Evolutionary conservation across 2,329 filamentous ascomycete species (phyloP).

Genomic region (Trichoderma aggressivum): DNA sequence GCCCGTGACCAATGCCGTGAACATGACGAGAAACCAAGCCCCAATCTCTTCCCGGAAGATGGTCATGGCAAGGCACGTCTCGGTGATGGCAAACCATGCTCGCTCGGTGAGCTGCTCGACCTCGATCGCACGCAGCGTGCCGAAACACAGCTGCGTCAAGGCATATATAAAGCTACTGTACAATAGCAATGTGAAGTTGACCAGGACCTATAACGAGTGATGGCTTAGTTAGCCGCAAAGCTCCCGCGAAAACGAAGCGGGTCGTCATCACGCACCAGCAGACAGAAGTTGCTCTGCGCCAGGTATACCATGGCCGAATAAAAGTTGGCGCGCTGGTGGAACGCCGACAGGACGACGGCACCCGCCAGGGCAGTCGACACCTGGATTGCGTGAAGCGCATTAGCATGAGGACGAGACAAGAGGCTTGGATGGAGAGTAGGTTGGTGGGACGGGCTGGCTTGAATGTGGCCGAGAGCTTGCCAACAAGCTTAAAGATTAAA

Average conservation of each 20-base stretch:
- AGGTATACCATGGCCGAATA: constrained; percentile 97
- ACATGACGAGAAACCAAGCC: constrained; percentile 94
- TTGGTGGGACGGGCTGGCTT: not conserved
- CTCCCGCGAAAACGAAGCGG: not conserved
- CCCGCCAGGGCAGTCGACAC: constrained; percentile 80
- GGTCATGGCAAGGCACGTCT: constrained; percentile 96
- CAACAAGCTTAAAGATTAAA: not conserved
- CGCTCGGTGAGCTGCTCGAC: constrained; percentile 96
- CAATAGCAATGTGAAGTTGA: constrained; percentile 81
- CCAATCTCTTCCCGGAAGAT: constrained; percentile 95
- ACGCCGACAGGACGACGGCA: constrained; percentile 81
- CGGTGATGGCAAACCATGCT: constrained; percentile 96
- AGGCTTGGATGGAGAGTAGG: not conserved
- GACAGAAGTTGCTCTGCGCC: constrained; percentile 90
- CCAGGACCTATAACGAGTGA: constrained; percentile 63
- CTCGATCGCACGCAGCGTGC: constrained; percentile 85
- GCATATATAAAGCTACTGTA: constrained; percentile 80
- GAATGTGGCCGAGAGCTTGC: not conserved
- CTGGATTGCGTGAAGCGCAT: constrained; percentile 40
- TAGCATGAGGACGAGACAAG: not conserved
- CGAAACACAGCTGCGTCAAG: constrained; percentile 86
- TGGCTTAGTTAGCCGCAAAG: not conserved
- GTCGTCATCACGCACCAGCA: constrained; percentile 65
- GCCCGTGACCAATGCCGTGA: constrained; percentile 83
- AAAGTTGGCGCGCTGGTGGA: constrained; percentile 94